Evolutionary conservation across 805 yeast genomes (phyloP), one percentile per base, ranked within the genome.

Genomic region (Suhomyces faveliae): DNA sequence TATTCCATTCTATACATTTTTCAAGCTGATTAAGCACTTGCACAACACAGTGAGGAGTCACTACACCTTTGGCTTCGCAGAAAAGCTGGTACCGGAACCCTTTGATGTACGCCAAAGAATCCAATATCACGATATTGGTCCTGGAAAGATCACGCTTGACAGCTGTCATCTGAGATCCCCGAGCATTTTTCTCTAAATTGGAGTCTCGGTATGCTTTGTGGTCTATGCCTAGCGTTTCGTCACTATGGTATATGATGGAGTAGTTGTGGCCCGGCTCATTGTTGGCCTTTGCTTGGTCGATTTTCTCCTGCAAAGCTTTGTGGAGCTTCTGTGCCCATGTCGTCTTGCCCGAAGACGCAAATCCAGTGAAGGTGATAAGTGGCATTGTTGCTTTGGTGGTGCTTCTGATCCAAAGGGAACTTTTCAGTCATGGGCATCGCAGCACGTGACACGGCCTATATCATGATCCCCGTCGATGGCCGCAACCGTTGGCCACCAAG

Each of bases 21-120:
- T 80, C 84, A 4, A 77, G 55, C 0, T 96, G 84, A 13, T 87
- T 80, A 57, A 90, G 78, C 1, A 87, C 84, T 51, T 92, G 91
- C 1, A 92, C 72, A 33, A 91, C 87, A 60, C 95, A 86, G 53
- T 88, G 85, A 2, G 94, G 84, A 0, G 97, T 90, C 13, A 83
- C 76, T 22, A 83, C 73, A 1, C 89, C 85, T 63, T 91, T 92
- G 33, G 96, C 91, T 64, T 94, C 99, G 66, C 97, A 91, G 64
- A 82, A 90, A 45, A 94, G 73, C 66, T 94, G 99, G 67, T 94
- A 94, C 51, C 99, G 74, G 64, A 91, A 90, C 0, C 99, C 99
- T 62, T 94, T 94, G 58, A 94, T 94, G 63, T 94, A 94, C 35
- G 88, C 83, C 58, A 90, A 73, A 1, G 94, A 80, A 63, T 94